Conservation (phyloP, 106 monocot genomes). For the Acorus calamus region DNA sequence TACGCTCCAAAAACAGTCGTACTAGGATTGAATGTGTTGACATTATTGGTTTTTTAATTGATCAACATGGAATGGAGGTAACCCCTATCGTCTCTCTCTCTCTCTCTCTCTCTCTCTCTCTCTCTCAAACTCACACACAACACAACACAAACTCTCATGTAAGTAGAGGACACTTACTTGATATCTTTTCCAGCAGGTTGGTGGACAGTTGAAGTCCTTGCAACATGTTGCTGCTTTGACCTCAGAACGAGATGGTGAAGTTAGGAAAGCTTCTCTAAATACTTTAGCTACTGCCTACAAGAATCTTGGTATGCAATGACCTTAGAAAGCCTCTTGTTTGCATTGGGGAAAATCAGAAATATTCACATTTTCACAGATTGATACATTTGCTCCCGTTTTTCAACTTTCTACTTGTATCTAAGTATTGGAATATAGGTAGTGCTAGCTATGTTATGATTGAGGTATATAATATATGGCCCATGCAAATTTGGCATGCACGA, state of each 20-base stretch:
- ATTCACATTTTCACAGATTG: too few relatives aligned
- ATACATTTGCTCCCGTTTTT: too few relatives aligned
- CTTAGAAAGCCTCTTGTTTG: background rate
- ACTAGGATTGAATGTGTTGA: constrained; percentile 96
- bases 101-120: background rate
- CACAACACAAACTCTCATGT: too few relatives aligned
- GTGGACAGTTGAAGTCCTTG: constrained; percentile 83
- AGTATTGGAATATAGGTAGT: too few relatives aligned
- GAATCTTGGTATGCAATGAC: constrained; percentile 52
- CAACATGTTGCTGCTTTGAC: constrained; percentile 84
- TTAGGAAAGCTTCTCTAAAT: constrained; percentile 93
- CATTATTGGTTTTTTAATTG: constrained; percentile 72
- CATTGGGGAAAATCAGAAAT: background rate
- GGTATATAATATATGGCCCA: too few relatives aligned
- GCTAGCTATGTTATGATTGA: too few relatives aligned
- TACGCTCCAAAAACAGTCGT: constrained; percentile 94
- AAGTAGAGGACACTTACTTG: too few relatives aligned
- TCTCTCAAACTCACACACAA: too few relatives aligned
- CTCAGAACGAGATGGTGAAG: constrained; percentile 96
- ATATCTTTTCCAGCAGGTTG: constrained; percentile 43
- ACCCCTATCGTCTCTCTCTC: background rate
- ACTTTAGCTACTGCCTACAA: constrained; percentile 94
- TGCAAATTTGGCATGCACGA: too few relatives aligned
- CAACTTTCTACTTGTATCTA: too few relatives aligned
- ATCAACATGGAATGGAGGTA: constrained; percentile 82